Evolutionary conservation across 352 stramenopile genomes (phyloP).

Genomic region (Pythium grandisporangium): DNA sequence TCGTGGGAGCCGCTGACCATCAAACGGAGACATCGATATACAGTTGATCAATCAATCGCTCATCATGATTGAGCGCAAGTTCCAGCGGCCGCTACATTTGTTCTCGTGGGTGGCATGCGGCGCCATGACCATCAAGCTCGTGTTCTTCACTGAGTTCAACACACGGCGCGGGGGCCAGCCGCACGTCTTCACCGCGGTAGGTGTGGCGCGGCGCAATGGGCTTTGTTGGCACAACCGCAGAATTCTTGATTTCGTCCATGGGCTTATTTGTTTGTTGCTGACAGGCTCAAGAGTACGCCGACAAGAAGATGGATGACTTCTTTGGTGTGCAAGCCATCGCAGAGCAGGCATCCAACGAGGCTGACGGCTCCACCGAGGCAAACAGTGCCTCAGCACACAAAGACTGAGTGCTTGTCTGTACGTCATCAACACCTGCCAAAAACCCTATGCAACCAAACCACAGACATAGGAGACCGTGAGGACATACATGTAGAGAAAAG

Average conservation of each 20-base stretch:
- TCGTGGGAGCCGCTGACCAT: too few relatives aligned
- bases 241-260: neutral
- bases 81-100: constrained; percentile 75
- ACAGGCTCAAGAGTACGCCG: constrained; percentile 66
- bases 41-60: neutral
- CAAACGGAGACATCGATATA: too few relatives aligned
- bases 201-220: neutral
- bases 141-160: constrained; percentile 81
- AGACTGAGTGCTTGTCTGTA: too few relatives aligned
- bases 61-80: constrained; percentile 79
- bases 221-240: neutral
- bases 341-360: constrained; percentile 11
- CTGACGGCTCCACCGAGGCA: neutral
- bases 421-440: too few relatives aligned
- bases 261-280: neutral
- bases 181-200: constrained; percentile 74
- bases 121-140: constrained; percentile 76
- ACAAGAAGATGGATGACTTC: constrained; percentile 81
- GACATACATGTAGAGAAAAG: too few relatives aligned
- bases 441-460: too few relatives aligned
- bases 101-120: constrained; percentile 73
- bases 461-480: too few relatives aligned
- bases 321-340: constrained; percentile 74
- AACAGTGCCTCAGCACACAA: too few relatives aligned
- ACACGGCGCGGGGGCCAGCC: constrained; percentile 41